phyloP scores from a whole-genome alignment of 257 asterid genomes.

The Forsythia suspensa region DNA sequence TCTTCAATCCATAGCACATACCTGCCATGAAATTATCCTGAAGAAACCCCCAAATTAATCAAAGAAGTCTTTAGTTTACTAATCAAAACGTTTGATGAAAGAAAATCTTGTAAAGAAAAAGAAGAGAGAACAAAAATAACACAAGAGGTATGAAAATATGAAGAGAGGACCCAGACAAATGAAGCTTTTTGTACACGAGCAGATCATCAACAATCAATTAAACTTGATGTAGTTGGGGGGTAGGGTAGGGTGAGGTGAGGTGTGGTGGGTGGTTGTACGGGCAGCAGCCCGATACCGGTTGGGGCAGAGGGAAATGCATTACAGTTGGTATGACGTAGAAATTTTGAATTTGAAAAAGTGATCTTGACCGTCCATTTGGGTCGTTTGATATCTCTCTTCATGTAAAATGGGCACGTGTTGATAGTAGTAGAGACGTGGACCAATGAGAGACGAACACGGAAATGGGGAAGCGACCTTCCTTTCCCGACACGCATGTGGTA shows the following conservation, averaged over 20 bases:
- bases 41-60: not conserved
- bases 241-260: slow-evolving; percentile 20
- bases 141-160: slow-evolving; percentile 15
- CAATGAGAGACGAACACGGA: slow-evolving; percentile 42
- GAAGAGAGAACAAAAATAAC: not conserved
- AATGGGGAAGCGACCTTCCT: slow-evolving; percentile 8
- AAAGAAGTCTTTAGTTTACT: not conserved
- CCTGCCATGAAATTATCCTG: slow-evolving; percentile 55
- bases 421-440: slow-evolving; percentile 45
- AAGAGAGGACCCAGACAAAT: slow-evolving; percentile 3
- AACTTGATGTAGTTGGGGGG: not conserved
- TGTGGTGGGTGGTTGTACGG: slow-evolving; percentile 34
- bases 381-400: not conserved
- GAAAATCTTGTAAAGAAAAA: not conserved
- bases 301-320: slow-evolving; percentile 62
- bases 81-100: not conserved
- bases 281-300: slow-evolving; percentile 90
- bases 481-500: slow-evolving; percentile 76
- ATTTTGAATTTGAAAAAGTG: slow-evolving; percentile 28
- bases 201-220: slow-evolving; percentile 20
- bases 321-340: slow-evolving; percentile 64
- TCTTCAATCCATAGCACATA: slow-evolving; percentile 55
- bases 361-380: slow-evolving; percentile 32
- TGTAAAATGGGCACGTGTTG: slow-evolving; percentile 45
- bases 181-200: slow-evolving; percentile 28